These are phyloP conservation scores for Athelia sp. DNA, from an alignment of 1,284 basidiomycete genomes.

Conservation along the genomic window DNA sequence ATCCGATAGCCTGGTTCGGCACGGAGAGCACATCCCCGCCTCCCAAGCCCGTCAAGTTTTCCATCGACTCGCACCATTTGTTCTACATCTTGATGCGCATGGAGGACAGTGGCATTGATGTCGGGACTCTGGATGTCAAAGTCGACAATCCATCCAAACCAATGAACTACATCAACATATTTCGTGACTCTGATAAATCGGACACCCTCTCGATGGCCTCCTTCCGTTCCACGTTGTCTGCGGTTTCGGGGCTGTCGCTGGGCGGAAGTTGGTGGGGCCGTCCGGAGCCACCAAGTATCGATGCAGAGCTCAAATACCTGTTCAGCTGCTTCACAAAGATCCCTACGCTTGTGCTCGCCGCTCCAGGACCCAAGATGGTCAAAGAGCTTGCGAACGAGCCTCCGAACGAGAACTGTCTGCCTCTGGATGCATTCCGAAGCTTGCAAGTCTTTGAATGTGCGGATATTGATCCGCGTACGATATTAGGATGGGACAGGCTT, in stretches of 20 bases:
- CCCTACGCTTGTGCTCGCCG: conserved; percentile 65
- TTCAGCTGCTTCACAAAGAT: conserved; percentile 87
- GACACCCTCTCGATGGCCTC: conserved; percentile 79
- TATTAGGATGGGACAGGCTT: conserved; percentile 85
- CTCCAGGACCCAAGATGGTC: conserved; percentile 60
- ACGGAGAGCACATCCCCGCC: conserved; percentile 28
- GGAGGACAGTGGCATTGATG: conserved; percentile 69
- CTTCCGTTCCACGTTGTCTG: conserved; percentile 73
- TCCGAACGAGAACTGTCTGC: conserved; percentile 71
- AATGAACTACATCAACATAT: conserved; percentile 66
- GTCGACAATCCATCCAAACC: conserved; percentile 68
- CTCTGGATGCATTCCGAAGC: conserved; percentile 82
- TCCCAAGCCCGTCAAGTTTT: conserved; percentile 56
- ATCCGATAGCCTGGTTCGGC: conserved; percentile 62
- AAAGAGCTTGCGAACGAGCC: conserved; percentile 68
- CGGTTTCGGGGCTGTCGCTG: conserved; percentile 71
- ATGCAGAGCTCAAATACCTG: conserved; percentile 77
- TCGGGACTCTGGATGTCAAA: conserved; percentile 79
- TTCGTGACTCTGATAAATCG: conserved; percentile 52
- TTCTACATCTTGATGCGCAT: conserved; percentile 87
- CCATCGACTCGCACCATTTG: conserved; percentile 77
- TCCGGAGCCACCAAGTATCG: conserved; percentile 51
- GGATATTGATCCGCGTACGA: conserved; percentile 77
- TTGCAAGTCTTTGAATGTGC: conserved; percentile 68
- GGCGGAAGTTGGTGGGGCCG: conserved; percentile 67